Conservation (phyloP, 148 eudicot species). For the Vaccinium corymbosum region DNA sequence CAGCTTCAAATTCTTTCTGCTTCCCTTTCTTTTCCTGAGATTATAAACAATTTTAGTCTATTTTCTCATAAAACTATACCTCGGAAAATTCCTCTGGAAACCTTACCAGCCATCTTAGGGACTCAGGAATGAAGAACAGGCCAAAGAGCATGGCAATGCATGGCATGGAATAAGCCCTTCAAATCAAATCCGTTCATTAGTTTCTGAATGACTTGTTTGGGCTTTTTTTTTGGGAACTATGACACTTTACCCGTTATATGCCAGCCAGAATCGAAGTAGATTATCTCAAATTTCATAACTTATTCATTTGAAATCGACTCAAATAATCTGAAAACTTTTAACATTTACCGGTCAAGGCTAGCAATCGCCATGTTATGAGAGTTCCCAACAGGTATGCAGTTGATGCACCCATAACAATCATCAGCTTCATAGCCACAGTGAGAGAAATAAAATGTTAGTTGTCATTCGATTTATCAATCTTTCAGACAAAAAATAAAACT, state of each 20-base stretch:
- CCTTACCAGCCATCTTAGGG: conserved; percentile 92
- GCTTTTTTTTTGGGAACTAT: too few species aligned
- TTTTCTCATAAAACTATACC: background rate
- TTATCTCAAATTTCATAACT: background rate
- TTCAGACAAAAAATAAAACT: background rate
- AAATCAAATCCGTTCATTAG: conserved; percentile 17
- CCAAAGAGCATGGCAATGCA: conserved; percentile 60
- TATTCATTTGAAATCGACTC: background rate
- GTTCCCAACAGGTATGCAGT: conserved; percentile 53
- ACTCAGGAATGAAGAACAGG: conserved; percentile 76
- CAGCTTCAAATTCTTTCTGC: conserved; percentile 52
- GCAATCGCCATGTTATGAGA: conserved; percentile 61
- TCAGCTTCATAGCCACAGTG: conserved; percentile 47
- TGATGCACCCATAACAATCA: conserved; percentile 74
- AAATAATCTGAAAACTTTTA: background rate
- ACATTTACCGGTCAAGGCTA: conserved; percentile 59
- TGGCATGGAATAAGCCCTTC: conserved; percentile 70
- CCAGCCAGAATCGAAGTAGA: background rate
- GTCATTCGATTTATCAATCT: background rate
- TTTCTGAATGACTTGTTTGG: background rate
- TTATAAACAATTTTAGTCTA: background rate
- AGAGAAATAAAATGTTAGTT: background rate
- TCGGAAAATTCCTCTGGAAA: background rate
- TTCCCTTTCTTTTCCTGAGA: conserved; percentile 65
- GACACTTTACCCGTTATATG: background rate